phyloP scores from a whole-genome alignment of 2,329 filamentous ascomycete species.

The Amesomyces nigricolor region DNA sequence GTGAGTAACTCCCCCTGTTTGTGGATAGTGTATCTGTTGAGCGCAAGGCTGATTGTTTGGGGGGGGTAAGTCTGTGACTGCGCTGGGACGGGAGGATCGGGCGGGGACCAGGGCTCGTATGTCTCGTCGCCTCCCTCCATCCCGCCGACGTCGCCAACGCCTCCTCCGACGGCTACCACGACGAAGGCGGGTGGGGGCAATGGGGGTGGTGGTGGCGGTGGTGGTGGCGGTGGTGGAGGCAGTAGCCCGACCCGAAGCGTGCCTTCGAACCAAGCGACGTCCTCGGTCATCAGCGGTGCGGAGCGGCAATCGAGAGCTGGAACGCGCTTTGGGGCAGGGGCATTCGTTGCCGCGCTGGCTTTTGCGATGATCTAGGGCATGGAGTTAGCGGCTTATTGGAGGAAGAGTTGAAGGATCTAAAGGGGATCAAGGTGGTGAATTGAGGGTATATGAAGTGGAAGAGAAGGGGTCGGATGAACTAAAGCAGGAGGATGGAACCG shows the following conservation, averaged over 20 bases:
- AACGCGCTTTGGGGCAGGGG: not conserved
- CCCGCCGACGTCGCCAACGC: not conserved
- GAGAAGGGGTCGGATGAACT: too few relatives aligned
- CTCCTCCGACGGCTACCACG: not conserved
- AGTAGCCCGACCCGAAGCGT: not conserved
- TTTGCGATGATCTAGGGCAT: not conserved
- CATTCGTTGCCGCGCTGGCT: not conserved
- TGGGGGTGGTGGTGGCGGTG: not conserved
- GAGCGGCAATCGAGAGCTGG: not conserved
- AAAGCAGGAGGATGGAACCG: too few relatives aligned
- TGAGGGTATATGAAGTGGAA: too few relatives aligned
- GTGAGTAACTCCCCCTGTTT: conserved; percentile 20
- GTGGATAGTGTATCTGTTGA: not conserved
- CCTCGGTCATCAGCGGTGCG: not conserved
- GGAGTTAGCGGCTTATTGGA: not conserved
- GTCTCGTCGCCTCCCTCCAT: not conserved
- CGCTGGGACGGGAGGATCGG: not conserved
- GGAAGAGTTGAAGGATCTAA: too few relatives aligned
- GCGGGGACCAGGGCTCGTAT: not conserved
- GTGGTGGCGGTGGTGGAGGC: not conserved
- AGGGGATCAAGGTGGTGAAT: too few relatives aligned
- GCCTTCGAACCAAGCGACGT: conserved; percentile 1
- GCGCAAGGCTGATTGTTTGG: not conserved
- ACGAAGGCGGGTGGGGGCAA: not conserved
- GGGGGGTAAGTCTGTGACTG: not conserved